Conservation (phyloP, 1,284 basidiomycete genomes). For the Wallemia hederae region DNA sequence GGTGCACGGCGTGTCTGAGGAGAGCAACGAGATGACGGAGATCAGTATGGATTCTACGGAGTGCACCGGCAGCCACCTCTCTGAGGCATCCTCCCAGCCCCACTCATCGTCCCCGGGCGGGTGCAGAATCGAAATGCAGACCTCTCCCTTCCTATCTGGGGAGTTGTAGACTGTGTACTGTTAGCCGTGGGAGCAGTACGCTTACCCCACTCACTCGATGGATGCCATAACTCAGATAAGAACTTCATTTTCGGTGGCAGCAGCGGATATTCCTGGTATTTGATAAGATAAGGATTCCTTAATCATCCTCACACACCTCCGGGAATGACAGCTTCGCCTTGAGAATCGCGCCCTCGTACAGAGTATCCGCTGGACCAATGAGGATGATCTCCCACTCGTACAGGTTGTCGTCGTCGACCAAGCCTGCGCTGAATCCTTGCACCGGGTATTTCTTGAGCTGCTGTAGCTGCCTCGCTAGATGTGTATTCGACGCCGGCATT, state of each 20-base stretch:
- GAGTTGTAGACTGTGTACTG: background rate
- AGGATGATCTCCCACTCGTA: conserved; percentile 82
- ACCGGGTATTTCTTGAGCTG: conserved; percentile 62
- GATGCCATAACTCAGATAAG: conserved; percentile 93
- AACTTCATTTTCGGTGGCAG: conserved; percentile 89
- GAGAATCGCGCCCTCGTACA: conserved; percentile 81
- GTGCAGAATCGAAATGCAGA: conserved; percentile 96
- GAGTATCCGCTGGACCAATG: conserved; percentile 64
- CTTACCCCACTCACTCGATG: conserved; percentile 39
- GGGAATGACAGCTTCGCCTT: conserved; percentile 68
- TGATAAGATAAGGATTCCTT: background rate
- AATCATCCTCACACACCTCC: conserved; percentile 14
- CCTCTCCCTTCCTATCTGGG: conserved; percentile 30
- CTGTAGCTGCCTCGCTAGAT: background rate
- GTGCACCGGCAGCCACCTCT: conserved; percentile 93
- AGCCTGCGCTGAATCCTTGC: conserved; percentile 77
- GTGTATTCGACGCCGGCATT: background rate
- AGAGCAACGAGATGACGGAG: conserved; percentile 83
- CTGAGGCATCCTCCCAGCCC: conserved; percentile 89
- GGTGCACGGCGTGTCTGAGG: conserved; percentile 66
- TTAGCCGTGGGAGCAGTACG: background rate
- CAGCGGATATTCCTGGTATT: conserved; percentile 45
- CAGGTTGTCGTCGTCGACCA: conserved; percentile 72
- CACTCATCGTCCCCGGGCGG: conserved; percentile 91
- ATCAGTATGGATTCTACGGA: conserved; percentile 85